These are phyloP conservation scores for Plasmodium malariae DNA, from an alignment of 169 alveolate genomes.

Conservation along the genomic window DNA sequence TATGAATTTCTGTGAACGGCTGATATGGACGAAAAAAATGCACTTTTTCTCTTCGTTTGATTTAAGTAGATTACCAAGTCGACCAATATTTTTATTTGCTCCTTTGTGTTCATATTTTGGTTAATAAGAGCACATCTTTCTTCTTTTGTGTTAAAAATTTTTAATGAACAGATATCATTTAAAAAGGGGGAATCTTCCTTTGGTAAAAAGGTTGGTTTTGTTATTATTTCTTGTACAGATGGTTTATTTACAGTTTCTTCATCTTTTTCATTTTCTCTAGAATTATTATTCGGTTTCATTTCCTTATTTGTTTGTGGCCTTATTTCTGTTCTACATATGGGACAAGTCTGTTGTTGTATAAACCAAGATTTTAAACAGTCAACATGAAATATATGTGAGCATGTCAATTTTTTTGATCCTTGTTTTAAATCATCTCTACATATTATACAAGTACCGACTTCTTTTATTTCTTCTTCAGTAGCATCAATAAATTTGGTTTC, in stretches of 20 bases:
- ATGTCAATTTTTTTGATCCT: conserved; percentile 87
- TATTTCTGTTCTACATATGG: conserved; percentile 86
- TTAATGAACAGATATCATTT: background rate
- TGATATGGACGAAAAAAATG: background rate
- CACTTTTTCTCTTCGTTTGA: too few species aligned
- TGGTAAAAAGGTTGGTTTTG: conserved; percentile 26
- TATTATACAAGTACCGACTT: conserved; percentile 90
- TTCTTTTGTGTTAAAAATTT: background rate
- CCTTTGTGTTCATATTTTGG: conserved; percentile 16
- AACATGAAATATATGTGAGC: conserved; percentile 91
- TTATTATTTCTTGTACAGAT: conserved; percentile 45
- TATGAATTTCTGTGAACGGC: too few species aligned
- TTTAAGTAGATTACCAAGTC: conserved; percentile 25
- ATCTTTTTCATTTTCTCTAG: conserved; percentile 28
- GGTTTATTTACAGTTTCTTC: conserved; percentile 16
- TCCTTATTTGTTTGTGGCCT: conserved; percentile 16
- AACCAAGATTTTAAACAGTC: conserved; percentile 89
- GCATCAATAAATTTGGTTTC: conserved; percentile 86
- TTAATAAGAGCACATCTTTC: background rate
- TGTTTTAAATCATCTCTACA: conserved; percentile 89
- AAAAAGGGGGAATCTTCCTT: conserved; percentile 4
- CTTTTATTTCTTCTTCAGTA: conserved; percentile 87
- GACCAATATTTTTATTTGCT: conserved; percentile 29
- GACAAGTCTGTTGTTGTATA: conserved; percentile 89
- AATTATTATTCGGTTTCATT: conserved; percentile 1